phyloP scores from a whole-genome alignment of 2,329 filamentous ascomycete species.

The Verticillium isaacii region DNA sequence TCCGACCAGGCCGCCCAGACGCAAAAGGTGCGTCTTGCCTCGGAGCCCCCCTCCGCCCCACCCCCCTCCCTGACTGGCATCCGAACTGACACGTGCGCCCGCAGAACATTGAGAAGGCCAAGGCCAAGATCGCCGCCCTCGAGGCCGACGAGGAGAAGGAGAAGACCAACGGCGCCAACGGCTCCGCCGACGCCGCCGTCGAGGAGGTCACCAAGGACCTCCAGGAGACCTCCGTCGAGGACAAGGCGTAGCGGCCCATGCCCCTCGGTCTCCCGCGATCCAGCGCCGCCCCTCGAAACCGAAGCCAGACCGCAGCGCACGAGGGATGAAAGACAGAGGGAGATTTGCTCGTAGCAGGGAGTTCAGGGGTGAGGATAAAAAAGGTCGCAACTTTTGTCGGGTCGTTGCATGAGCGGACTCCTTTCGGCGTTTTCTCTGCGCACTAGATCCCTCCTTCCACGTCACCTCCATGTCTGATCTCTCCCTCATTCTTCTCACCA shows the following conservation, averaged over 20 bases:
- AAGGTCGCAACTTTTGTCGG: neutral
- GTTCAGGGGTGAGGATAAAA: no score
- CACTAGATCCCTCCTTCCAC: neutral
- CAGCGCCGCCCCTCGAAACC: neutral
- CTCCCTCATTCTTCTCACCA: neutral
- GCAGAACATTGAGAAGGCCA: slow-evolving; percentile 93
- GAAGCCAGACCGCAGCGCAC: no score
- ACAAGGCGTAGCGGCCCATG: slow-evolving; percentile 35
- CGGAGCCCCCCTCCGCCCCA: neutral
- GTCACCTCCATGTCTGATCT: neutral
- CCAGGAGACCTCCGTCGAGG: slow-evolving; percentile 47
- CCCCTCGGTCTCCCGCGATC: neutral
- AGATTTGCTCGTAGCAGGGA: no score
- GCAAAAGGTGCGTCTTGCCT: slow-evolving; percentile 64
- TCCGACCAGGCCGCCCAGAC: slow-evolving; percentile 85
- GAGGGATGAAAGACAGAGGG: no score
- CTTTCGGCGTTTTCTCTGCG: neutral
- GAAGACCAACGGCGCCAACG: slow-evolving; percentile 34
- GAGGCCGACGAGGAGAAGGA: slow-evolving; percentile 61
- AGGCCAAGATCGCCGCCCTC: slow-evolving; percentile 89
- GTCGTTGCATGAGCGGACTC: neutral
- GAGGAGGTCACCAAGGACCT: slow-evolving; percentile 49
- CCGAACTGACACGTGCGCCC: neutral
- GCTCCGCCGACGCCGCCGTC: slow-evolving; percentile 42
- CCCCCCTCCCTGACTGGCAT: neutral